Percentiles rank a stretch among this genome's conserved stretches.
phyloP scores from a whole-genome alignment of 108 stramenopile genomes.

The Fragilariopsis cylindrus region DNA sequence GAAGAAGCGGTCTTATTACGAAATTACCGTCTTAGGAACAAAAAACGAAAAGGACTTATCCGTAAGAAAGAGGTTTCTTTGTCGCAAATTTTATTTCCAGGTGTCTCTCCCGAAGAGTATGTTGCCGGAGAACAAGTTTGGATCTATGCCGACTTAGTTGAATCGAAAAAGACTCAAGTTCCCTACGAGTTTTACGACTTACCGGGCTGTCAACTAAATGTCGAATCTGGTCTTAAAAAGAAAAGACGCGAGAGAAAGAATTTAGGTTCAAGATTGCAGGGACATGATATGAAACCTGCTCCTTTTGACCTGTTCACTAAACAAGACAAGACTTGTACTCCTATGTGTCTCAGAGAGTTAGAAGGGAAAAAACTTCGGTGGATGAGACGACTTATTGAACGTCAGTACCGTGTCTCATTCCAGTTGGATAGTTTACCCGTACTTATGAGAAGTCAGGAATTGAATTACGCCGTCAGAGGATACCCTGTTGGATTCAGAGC shows the following conservation, averaged over 20 bases:
- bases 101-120: constrained; percentile 75
- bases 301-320: constrained; percentile 60
- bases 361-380: constrained; percentile 63
- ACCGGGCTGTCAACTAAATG: constrained; percentile 64
- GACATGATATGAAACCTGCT: constrained; percentile 61
- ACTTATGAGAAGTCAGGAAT: constrained; percentile 70
- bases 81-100: constrained; percentile 67
- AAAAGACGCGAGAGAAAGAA: constrained; percentile 52
- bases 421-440: constrained; percentile 85
- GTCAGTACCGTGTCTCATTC: constrained; percentile 93
- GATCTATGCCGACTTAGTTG: constrained; percentile 69
- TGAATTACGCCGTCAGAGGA: constrained; percentile 79
- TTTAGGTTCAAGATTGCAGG: constrained; percentile 72
- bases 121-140: constrained; percentile 41
- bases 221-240: constrained; percentile 14
- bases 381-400: constrained; percentile 83
- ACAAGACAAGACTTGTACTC: constrained; percentile 53
- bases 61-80: constrained; percentile 50
- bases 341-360: constrained; percentile 56
- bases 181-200: constrained; percentile 93
- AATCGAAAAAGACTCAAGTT: constrained; percentile 81
- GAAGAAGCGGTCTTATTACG: constrained; percentile 40
- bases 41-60: constrained; percentile 63
- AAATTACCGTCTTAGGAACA: constrained; percentile 56
- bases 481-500: constrained; percentile 87